Evolutionary conservation across 495 filamentous ascomycete species (phyloP).

Genomic region (Penicillium ochrochloron): DNA sequence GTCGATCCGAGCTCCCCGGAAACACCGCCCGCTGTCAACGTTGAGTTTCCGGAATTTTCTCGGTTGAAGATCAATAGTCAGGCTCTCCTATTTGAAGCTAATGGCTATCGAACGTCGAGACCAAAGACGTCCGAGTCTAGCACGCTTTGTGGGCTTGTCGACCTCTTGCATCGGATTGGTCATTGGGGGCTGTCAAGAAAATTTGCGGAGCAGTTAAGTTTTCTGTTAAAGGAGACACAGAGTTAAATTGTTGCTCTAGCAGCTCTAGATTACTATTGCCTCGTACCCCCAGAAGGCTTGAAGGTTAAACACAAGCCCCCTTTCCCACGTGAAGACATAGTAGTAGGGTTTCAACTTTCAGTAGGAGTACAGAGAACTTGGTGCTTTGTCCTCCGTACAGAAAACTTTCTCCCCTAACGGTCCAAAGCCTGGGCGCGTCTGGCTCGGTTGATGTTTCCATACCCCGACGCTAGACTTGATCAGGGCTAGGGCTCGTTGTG

Average conservation of each 20-base stretch:
- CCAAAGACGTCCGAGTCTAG: conserved; percentile 21
- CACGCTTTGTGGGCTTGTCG: conserved; percentile 19
- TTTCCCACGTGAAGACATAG: neutral
- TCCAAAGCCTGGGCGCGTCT: neutral
- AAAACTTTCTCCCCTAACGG: neutral
- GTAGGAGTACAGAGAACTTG: neutral
- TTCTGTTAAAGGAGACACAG: conserved; percentile 9
- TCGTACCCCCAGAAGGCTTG: neutral
- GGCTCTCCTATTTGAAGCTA: conserved; percentile 20
- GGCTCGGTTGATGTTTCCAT: neutral
- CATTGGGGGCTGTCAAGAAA: conserved; percentile 25
- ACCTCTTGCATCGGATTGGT: conserved; percentile 21
- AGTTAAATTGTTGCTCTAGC: neutral
- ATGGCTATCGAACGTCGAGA: conserved; percentile 14
- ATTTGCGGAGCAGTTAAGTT: conserved; percentile 17
- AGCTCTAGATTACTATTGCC: neutral
- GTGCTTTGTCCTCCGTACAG: neutral
- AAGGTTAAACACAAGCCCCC: conserved; percentile 2
- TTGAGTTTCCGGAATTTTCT: conserved; percentile 18
- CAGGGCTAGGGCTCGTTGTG: neutral
- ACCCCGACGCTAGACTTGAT: conserved; percentile 2
- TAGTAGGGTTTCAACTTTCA: neutral
- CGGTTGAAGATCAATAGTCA: conserved; percentile 16
- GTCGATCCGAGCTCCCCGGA: neutral
- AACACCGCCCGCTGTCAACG: neutral